Evolutionary conservation across 2,329 filamentous ascomycete genomes (phyloP), one percentile per base, ranked within the genome.

Genomic region (Mycocentrospora acerina): DNA sequence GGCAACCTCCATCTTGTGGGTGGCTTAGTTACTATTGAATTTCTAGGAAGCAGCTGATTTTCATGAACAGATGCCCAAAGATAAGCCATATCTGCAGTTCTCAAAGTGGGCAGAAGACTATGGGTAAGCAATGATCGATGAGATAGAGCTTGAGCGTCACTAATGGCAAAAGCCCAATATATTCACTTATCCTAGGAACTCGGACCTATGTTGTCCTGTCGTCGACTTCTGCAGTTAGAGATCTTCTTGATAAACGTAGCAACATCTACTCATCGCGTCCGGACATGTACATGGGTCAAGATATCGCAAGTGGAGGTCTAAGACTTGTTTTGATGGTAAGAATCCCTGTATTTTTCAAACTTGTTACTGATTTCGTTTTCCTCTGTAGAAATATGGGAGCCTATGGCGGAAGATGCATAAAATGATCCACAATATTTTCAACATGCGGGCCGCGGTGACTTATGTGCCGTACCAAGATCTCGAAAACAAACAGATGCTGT

Each of bases 401-500:
- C 43, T 32, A 4, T 55, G 49, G 51, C 43, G 47, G 1, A 42
- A 46, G 46, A 22, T 50, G n/a, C 51, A 49, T 3, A 59, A 49
- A 19, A 42, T 59, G 13, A 33, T 51, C 2, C 57, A 59, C 17
- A 35, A 46, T 7, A 45, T 34, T 2, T 26, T 59, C 16, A 59
- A 58, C 16, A 37, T 58, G 27, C 55, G 40, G 13, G 54, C 31
- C 1, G 40, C 53, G 3, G 40, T 29, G 4, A 40, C 51, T 16
- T 60, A 60, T 24, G 37, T 79, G 0, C 73, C 76, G 0, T 80
- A 80, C 46, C 77, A 81, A 46, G 70, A 75, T 32, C 65, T 81
- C 3, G 78, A 81, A 53, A 77, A 74, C 56, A 77, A 74, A 50
- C 70, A 74, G 33, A 76, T 81, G 76, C 60, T 79, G 14, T 44